Evolutionary conservation across 148 eudicot species (phyloP).

Genomic region (Rhododendron griersonianum): DNA sequence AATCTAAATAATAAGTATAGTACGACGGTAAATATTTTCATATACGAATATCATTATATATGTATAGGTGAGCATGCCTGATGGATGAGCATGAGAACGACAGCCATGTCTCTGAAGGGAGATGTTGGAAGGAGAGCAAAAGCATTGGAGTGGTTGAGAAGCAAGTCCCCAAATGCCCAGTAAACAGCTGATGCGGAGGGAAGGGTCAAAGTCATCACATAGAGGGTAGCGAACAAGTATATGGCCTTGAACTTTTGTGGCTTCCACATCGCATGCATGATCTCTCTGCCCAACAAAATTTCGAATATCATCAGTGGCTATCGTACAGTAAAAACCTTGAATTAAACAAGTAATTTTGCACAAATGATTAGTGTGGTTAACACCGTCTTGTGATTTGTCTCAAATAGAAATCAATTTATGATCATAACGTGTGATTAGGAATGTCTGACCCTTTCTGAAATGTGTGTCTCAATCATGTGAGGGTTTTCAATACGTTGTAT

Average conservation of each 20-base stretch:
- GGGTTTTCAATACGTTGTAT: background rate
- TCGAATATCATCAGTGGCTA: background rate
- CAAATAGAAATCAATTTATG: background rate
- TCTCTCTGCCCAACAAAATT: conserved; percentile 45
- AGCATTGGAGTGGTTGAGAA: conserved; percentile 88
- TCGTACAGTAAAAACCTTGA: background rate
- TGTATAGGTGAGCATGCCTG: conserved; percentile 38
- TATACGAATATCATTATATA: background rate
- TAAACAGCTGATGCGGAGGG: conserved; percentile 89
- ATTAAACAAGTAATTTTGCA: background rate
- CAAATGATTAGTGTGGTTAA: background rate
- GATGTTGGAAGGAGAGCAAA: conserved; percentile 79
- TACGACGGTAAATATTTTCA: background rate
- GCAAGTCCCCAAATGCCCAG: conserved; percentile 87
- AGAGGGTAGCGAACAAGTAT: conserved; percentile 65
- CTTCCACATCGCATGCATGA: conserved; percentile 98
- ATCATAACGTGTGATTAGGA: background rate
- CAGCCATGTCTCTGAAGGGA: conserved; percentile 82
- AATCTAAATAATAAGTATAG: background rate
- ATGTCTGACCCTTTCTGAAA: background rate
- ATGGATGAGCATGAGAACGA: conserved; percentile 87
- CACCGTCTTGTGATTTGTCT: background rate
- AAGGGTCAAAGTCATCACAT: conserved; percentile 73
- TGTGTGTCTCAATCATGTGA: background rate
- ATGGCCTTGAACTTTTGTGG: conserved; percentile 92